Percentiles rank a stretch among this genome's conserved stretches.
phyloP scores from a whole-genome alignment of 257 asterid genomes.

The Lycium ferocissimum region DNA sequence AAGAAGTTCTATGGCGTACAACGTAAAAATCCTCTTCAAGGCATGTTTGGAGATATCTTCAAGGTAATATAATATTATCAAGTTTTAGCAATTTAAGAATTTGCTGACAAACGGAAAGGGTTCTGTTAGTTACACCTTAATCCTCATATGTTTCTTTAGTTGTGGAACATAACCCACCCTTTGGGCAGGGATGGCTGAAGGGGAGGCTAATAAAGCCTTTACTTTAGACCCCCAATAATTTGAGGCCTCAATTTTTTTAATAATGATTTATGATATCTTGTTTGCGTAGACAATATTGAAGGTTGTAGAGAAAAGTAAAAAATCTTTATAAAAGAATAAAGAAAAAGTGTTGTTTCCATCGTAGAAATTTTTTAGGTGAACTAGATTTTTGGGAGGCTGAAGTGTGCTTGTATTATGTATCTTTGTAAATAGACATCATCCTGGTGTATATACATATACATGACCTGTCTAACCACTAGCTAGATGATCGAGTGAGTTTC shows the following conservation, averaged over 20 bases:
- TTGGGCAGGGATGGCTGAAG: not conserved
- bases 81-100: not conserved
- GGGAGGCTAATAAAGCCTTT: no score
- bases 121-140: not conserved
- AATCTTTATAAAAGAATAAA: not conserved
- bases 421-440: not conserved
- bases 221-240: no score
- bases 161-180: not conserved
- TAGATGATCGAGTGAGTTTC: not conserved
- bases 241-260: no score
- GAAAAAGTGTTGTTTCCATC: no score
- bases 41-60: constrained; percentile 92
- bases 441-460: not conserved
- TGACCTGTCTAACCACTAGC: not conserved
- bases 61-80: constrained; percentile 54
- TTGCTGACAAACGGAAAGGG: not conserved
- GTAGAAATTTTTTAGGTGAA: no score
- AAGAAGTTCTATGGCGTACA: constrained; percentile 84
- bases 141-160: not conserved
- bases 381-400: not conserved
- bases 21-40: constrained; percentile 80
- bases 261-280: no score
- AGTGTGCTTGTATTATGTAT: not conserved
- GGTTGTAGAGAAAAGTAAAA: not conserved
- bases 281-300: not conserved